Base-by-base conservation (phyloP, 1,284 basidiomycete species). In the Vanrija pseudolonga region DNA sequence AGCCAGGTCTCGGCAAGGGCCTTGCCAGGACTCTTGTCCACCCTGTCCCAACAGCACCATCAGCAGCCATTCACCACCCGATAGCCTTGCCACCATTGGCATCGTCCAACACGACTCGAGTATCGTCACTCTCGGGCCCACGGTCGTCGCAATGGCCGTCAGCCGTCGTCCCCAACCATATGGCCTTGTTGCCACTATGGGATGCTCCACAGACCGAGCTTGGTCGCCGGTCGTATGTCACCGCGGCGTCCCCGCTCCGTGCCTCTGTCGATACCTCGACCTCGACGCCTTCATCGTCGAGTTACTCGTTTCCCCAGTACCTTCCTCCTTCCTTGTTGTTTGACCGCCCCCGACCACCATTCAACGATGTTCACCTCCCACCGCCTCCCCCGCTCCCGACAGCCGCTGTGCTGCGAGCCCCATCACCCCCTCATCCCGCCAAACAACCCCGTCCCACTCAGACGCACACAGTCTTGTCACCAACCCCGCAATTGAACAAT, bases 1-100 rank as follows among this genome's bases (percentile, higher is more conserved):
- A 68, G 53, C 67, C 68, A 3, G 64, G 68, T n/a, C 56, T 71
- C 15, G 64, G 64, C 44, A 69, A 70, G 51, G 68, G 65, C 19
- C 51, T 69, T 24, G 67, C 67, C 50, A 58, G 69, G 19, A 68
- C 66, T 0, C 55, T 68, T 18, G 57, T 59, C 11, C 55, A 55
- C 20, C 57, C 56, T 20, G 48, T 38, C 7, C 47, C 42, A 4
- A 36, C 51, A 20, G 39, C 53, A 4, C 47, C 53, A 5, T 45
- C 57, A 12, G 26, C 57, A 4, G 57, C 43, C 20, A 50, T 57
- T 44, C 57, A 60, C 52, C 51, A 53, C 40, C 52, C 62, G 3
- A 19, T 54, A 5, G 40, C 56, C 24, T 14, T 54, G 36, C 26
- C 49, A 18, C 45, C 52, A 2, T 28, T 24, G 24, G 37, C 43